Base-by-base conservation (phyloP, 257 asterid genomes). In the Cynanchum wilfordii region DNA sequence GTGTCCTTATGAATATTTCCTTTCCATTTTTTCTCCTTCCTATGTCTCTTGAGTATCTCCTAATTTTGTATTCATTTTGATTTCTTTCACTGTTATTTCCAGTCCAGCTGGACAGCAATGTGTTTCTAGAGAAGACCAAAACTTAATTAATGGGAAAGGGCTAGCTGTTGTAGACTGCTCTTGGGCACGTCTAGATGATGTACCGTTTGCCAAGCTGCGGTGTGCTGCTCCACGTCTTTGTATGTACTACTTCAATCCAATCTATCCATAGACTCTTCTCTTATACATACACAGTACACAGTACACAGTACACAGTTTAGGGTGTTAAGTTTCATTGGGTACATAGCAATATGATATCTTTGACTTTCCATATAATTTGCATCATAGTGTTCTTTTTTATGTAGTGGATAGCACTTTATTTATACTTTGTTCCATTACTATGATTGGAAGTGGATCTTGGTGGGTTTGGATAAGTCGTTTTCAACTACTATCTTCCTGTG, bases 151-250 rank as follows among this genome's bases (percentile, higher is more conserved):
- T 62, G 82, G 79, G 80, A 90, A 85, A 82, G 99, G 99, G 30
- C 82, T 94, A 58, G 97, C 96, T 79, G 99, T 94, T 25, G 99
- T 94, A 7, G 99, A 94, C 78, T 94, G 99, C 82, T 94, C 99
- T 11, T 94, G 99, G 99, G 98, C 97, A 15, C 96, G 99, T 30
- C 84, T 94, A 22, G 90, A 86, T 25, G 99, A 94, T 72, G 99
- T 94, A 73, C 99, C 99, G 78, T 94, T 94, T 79, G 66, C 99
- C 79, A 94, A 91, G 86, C 86, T 94, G 56, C 96, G 98, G 0
- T 94, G 99, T 77, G 74, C 96, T 70, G 90, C 98, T 63, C 99
- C 99, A 75, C 99, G 99, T 70, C 97, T 94, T 71, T 81, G 98
- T 92, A 88, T 68, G 98, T 3, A 33, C 73, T 78, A 76, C 79